phyloP scores from a whole-genome alignment of 768 basidiomycete species.

The Mycena filopes region DNA sequence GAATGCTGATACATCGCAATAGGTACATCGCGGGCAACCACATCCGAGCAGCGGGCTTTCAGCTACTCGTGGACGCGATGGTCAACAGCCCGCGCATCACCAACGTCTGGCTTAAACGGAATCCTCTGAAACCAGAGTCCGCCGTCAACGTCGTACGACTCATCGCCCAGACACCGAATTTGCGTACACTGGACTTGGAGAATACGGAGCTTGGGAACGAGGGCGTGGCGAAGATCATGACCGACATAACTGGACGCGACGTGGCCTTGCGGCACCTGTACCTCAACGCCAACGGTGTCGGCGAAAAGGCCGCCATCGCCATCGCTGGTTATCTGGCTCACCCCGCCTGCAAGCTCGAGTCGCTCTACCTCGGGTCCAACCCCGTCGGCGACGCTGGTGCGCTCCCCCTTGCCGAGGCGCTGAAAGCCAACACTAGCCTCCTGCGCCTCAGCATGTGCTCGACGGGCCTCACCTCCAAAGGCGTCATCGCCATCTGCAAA shows the following conservation, averaged over 20 bases:
- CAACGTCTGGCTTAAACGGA: slow-evolving; percentile 34
- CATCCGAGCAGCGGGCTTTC: slow-evolving; percentile 22
- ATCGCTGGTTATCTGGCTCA: slow-evolving; percentile 27
- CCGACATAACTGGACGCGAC: slow-evolving; percentile 17
- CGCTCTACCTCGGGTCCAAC: slow-evolving; percentile 26
- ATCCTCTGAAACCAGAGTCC: slow-evolving; percentile 28
- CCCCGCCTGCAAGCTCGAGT: slow-evolving; percentile 25
- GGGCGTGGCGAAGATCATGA: slow-evolving; percentile 23
- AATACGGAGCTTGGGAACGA: slow-evolving; percentile 30
- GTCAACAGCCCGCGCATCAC: slow-evolving; percentile 24
- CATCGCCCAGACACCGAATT: slow-evolving; percentile 24
- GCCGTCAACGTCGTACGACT: slow-evolving; percentile 25
- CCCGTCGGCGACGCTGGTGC: slow-evolving; percentile 33
- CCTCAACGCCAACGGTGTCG: slow-evolving; percentile 29
- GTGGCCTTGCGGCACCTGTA: slow-evolving; percentile 28
- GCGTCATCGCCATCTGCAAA: slow-evolving; percentile 13
- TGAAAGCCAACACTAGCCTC: slow-evolving; percentile 20
- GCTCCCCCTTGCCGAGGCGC: slow-evolving; percentile 17
- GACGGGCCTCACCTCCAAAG: slow-evolving; percentile 21
- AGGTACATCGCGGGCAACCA: slow-evolving; percentile 33
- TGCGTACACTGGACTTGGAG: slow-evolving; percentile 34
- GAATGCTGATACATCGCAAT: too few species aligned
- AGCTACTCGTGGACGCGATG: slow-evolving; percentile 33
- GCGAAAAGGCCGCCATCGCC: slow-evolving; percentile 19
- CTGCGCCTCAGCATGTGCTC: slow-evolving; percentile 27